Base-by-base conservation (phyloP, 176 grass and related monocot genomes). In the Luzula sylvatica region DNA sequence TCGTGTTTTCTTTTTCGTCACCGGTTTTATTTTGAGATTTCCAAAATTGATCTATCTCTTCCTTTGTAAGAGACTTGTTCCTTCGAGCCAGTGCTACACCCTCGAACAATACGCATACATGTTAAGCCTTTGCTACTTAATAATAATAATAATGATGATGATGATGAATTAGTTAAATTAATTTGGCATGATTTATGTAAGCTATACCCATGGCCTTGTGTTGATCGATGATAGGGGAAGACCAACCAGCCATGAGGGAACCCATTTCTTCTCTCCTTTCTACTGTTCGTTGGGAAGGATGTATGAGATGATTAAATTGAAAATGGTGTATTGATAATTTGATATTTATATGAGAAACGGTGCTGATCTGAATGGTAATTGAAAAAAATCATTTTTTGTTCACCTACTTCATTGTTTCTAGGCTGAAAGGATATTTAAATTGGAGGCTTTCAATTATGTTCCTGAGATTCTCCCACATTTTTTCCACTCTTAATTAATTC, bases 241-340 rank as follows among this genome's bases (percentile, higher is more conserved):
- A 80, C 90, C 90, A 96, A 29, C 90, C 90, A 25, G 84, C 74
- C 84, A 89, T 89, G 15, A 96, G 84, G 49, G 90, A 96, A 3
- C 90, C 90, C 90, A 96, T 96, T 7, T 72, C 44, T 23, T 35
- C 24, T 19, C 4, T 52, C 4, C 21, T 56, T 3, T 8, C 1
- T 24, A 25, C 2, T 30, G 30, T 18, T 11, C 11, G 18, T n/a
- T n/a, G 38, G 32, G 42, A 60, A 60, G 9, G 4, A 46, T 45
- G 11, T 38, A 30, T 12, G 20, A 15, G 18, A 40, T 13, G n/a
- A n/a, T n/a, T n/a, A 3, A 41, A 41, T 13, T n/a, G 27, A 17
- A 41, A 12, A n/a, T 15, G 40, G 32, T n/a, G 50, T 55, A 7
- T 23, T 20, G 35, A n/a, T n/a, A n/a, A n/a, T 14, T 28, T 54